These are phyloP conservation scores for Kwoniella dendrophila DNA, from an alignment of 768 basidiomycete species.

Conservation along the genomic window DNA sequence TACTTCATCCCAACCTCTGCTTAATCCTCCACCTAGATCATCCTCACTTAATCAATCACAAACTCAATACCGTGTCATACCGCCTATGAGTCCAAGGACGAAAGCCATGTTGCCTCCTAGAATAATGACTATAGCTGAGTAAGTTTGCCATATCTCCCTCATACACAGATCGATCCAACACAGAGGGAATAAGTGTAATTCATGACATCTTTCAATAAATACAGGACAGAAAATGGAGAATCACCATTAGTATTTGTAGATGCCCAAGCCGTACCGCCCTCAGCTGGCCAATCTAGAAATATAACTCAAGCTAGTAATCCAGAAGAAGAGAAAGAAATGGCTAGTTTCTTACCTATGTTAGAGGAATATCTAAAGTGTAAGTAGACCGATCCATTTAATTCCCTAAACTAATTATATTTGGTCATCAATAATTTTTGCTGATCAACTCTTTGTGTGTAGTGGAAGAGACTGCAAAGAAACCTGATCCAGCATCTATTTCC, in stretches of 20 bases:
- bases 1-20: neutral
- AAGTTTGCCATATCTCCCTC: constrained; percentile 5
- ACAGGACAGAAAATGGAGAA: constrained; percentile 11
- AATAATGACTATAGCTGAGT: constrained; percentile 37
- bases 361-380: constrained; percentile 51
- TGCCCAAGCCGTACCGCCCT: constrained; percentile 39
- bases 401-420: neutral
- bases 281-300: constrained; percentile 4
- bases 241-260: constrained; percentile 43
- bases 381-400: constrained; percentile 13
- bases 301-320: neutral
- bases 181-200: neutral
- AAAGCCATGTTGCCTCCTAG: constrained; percentile 31
- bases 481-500: neutral
- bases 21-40: neutral
- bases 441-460: constrained; percentile 7
- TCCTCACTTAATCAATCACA: constrained; percentile 1
- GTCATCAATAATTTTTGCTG: neutral
- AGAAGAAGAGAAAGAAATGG: constrained; percentile 51
- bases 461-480: constrained; percentile 18
- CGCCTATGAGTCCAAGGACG: constrained; percentile 24
- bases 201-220: neutral
- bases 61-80: constrained; percentile 34
- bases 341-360: constrained; percentile 55
- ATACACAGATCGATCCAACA: no score